Percentiles rank a stretch among this genome's conserved stretches.
These are phyloP conservation scores for Neonectria coccinea DNA, from an alignment of 2,329 filamentous ascomycete species.

Conservation along the genomic window DNA sequence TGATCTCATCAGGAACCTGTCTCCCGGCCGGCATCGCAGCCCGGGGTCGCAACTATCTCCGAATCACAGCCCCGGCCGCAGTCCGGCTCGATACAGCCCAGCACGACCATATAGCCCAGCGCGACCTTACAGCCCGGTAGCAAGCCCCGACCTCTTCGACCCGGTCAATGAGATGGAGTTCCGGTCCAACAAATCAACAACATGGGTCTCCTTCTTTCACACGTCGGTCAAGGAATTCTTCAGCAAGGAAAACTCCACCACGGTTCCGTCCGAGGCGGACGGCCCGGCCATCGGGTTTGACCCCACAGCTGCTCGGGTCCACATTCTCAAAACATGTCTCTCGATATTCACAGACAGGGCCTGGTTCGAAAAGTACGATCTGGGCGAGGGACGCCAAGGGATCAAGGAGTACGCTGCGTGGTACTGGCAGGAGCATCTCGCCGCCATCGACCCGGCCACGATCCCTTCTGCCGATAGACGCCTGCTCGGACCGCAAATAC, in stretches of 20 bases:
- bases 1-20: conserved; percentile 39
- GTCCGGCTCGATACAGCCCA: conserved; percentile 27
- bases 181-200: conserved; percentile 56
- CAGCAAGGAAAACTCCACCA: conserved; percentile 47
- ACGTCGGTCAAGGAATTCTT: conserved; percentile 56
- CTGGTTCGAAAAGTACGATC: conserved; percentile 46
- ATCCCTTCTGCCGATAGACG: conserved; percentile 48
- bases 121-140: conserved; percentile 44
- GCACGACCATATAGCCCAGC: conserved; percentile 33
- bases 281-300: conserved; percentile 51
- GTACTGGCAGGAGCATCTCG: conserved; percentile 60
- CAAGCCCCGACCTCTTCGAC: conserved; percentile 49
- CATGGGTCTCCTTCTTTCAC: conserved; percentile 56
- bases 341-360: conserved; percentile 53
- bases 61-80: conserved; percentile 22
- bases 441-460: conserved; percentile 47
- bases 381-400: conserved; percentile 45
- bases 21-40: conserved; percentile 29
- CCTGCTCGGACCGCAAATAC: conserved; percentile 49
- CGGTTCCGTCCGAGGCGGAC: conserved; percentile 22
- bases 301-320: conserved; percentile 49
- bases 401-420: conserved; percentile 57
- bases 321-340: conserved; percentile 54
- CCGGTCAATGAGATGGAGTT: conserved; percentile 52
- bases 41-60: conserved; percentile 18